phyloP scores from a whole-genome alignment of 495 filamentous ascomycete species.

The Trichodelitschia bisporula region DNA sequence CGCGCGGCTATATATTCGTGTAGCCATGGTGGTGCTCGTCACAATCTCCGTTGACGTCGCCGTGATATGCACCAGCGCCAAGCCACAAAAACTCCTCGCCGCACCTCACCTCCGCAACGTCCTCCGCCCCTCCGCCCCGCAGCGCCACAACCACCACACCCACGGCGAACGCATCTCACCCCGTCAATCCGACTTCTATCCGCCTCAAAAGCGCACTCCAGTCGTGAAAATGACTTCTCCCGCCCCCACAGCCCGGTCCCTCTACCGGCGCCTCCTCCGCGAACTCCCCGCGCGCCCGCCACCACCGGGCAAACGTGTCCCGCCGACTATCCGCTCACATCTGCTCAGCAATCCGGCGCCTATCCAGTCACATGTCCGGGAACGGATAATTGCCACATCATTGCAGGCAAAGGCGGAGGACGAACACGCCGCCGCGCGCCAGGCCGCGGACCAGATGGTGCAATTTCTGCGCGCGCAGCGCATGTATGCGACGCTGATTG shows the following conservation, averaged over 20 bases:
- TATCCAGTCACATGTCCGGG: constrained; percentile 21
- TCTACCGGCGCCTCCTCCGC: constrained; percentile 78
- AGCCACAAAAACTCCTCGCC: too few species aligned
- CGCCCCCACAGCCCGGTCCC: constrained; percentile 32
- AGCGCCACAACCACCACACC: too few species aligned
- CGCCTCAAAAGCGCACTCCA: constrained; percentile 7
- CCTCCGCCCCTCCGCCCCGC: too few species aligned
- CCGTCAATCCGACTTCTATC: too few species aligned
- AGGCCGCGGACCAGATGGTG: constrained; percentile 49
- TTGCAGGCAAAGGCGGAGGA: constrained; percentile 1
- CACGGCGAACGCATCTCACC: too few species aligned
- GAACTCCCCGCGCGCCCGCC: constrained; percentile 50
- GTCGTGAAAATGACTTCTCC: constrained; percentile 4
- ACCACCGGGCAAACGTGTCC: constrained; percentile 6
- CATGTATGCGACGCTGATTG: constrained; percentile 50
- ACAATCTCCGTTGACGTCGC: too few species aligned
- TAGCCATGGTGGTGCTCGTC: too few species aligned
- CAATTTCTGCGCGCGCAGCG: constrained; percentile 65
- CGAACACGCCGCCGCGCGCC: constrained; percentile 9
- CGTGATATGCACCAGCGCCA: too few species aligned
- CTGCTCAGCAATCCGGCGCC: constrained; percentile 25
- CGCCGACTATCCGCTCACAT: too few species aligned
- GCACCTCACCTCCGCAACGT: too few species aligned
- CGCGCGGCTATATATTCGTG: too few species aligned
- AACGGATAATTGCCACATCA: too few species aligned